Percentiles rank a stretch among this genome's conserved stretches.
Evolutionary conservation across 176 grass and related monocot species (phyloP).

Genomic region (Oryza glaberrima): DNA sequence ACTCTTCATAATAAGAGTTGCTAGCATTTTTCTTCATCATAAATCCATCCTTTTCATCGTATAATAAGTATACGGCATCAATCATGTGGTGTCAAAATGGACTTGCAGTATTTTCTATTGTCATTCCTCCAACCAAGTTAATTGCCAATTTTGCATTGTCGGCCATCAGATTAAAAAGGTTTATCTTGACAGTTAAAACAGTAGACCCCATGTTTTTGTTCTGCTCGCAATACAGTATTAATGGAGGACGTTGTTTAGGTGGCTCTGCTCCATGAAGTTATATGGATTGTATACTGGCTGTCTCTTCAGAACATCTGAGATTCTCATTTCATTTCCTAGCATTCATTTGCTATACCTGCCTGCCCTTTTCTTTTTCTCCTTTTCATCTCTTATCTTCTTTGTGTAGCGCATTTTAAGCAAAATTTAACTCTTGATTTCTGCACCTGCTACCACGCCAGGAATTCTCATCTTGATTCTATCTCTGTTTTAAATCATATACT

Average conservation of each 20-base stretch:
- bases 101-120: neutral
- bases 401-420: neutral
- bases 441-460: neutral
- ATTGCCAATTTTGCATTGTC: neutral
- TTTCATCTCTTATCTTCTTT: neutral
- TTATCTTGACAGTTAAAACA: neutral
- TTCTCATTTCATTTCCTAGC: slow-evolving; percentile 30
- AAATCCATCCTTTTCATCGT: neutral
- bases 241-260: slow-evolving; percentile 46
- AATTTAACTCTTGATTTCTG: neutral
- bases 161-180: neutral
- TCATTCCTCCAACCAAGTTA: neutral
- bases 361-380: neutral
- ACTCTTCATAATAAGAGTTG: neutral
- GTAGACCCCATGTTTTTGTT: neutral
- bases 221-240: neutral
- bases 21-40: neutral
- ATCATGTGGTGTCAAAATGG: neutral
- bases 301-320: slow-evolving; percentile 24
- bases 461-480: neutral
- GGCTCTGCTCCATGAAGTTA: slow-evolving; percentile 51
- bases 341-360: neutral
- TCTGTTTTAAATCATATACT: neutral
- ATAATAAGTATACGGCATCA: neutral
- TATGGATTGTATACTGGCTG: slow-evolving; percentile 8